Conservation (phyloP, 2,329 filamentous ascomycete genomes). For the Xylaria multiplex region DNA sequence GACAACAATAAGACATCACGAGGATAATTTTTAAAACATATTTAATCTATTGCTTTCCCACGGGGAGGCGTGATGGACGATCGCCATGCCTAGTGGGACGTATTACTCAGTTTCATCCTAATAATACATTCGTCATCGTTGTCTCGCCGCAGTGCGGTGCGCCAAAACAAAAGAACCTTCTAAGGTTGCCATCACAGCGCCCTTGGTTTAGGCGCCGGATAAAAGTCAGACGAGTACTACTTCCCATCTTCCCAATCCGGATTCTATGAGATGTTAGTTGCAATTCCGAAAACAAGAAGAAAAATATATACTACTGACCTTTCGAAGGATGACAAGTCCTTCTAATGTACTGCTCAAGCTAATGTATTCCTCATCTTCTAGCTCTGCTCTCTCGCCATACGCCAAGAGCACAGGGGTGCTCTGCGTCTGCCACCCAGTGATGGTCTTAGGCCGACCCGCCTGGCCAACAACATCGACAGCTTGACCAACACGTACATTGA, state of each 20-base stretch:
- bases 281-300: not conserved
- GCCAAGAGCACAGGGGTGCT: constrained; percentile 95
- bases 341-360: constrained; percentile 90
- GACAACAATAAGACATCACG: not conserved
- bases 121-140: constrained; percentile 41
- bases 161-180: not conserved
- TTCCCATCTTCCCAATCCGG: constrained; percentile 65
- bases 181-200: not conserved
- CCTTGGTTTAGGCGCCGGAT: not conserved
- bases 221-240: constrained; percentile 37
- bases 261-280: constrained; percentile 53
- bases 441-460: constrained; percentile 96
- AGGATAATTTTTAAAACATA: constrained; percentile 2
- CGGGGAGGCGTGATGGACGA: constrained; percentile 19
- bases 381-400: constrained; percentile 94
- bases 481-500: constrained; percentile 97
- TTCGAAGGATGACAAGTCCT: constrained; percentile 93
- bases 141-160: not conserved
- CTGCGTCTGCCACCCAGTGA: constrained; percentile 99
- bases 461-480: constrained; percentile 98
- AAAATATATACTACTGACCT: constrained; percentile 68
- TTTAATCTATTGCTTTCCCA: constrained; percentile 27
- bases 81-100: constrained; percentile 14
- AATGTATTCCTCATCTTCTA: constrained; percentile 98
- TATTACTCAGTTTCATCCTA: constrained; percentile 37